Evolutionary conservation across 768 basidiomycete genomes (phyloP).

Genomic region (Amanita polypyramis): DNA sequence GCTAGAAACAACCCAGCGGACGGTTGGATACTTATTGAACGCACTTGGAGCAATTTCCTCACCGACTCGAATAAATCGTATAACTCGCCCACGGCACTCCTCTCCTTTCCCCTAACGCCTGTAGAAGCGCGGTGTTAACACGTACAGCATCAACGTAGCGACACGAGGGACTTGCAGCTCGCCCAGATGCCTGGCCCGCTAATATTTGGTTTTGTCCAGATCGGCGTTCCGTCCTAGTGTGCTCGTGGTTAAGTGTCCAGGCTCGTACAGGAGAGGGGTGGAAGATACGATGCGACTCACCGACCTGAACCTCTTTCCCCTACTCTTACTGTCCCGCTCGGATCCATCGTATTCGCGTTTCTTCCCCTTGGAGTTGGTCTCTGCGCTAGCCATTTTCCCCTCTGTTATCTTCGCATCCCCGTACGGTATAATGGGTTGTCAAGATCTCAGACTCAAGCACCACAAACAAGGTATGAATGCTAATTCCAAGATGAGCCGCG

Average conservation of each 20-base stretch:
- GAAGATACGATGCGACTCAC: conserved; percentile 19
- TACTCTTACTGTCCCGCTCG: conserved; percentile 4
- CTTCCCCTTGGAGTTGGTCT: neutral
- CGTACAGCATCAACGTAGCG: neutral
- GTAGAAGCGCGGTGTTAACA: neutral
- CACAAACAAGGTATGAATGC: too few relatives aligned
- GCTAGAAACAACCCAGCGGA: conserved; percentile 25
- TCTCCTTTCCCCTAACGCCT: conserved; percentile 77
- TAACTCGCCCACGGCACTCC: conserved; percentile 63
- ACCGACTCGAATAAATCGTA: conserved; percentile 75
- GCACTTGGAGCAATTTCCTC: conserved; percentile 12
- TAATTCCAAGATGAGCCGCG: conserved; percentile 13
- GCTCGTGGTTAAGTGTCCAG: too few relatives aligned
- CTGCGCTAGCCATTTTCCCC: neutral
- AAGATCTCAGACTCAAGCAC: neutral
- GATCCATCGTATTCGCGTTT: conserved; percentile 4
- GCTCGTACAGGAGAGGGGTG: too few relatives aligned
- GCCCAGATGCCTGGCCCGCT: conserved; percentile 84
- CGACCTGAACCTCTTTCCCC: conserved; percentile 42
- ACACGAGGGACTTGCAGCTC: conserved; percentile 38
- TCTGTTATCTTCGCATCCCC: too few relatives aligned
- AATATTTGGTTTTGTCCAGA: conserved; percentile 54
- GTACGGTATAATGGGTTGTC: too few relatives aligned
- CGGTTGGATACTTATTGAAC: neutral
- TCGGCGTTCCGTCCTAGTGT: conserved; percentile 52